Conservation (phyloP, 2,329 filamentous ascomycete species). For the Diaporthe sp. region DNA sequence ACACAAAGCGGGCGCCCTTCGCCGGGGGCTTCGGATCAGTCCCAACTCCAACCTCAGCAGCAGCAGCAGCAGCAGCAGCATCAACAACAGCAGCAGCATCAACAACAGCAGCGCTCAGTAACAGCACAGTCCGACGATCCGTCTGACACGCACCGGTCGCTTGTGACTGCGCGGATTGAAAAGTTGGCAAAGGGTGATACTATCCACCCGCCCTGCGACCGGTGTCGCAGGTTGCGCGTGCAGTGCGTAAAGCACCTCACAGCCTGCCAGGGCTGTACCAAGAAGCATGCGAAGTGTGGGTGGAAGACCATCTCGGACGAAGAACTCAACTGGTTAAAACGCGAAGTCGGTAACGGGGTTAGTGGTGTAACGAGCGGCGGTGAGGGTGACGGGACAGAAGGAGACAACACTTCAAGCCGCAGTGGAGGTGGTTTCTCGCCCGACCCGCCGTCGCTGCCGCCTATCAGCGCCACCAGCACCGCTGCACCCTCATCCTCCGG, state of each 20-base stretch:
- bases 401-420: slow-evolving; percentile 40
- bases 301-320: slow-evolving; percentile 85
- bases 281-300: slow-evolving; percentile 88
- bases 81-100: neutral
- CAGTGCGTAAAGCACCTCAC: slow-evolving; percentile 88
- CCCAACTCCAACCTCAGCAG: neutral
- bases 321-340: slow-evolving; percentile 60
- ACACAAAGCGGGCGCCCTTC: slow-evolving; percentile 41
- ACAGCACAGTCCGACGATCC: slow-evolving; percentile 36
- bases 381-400: slow-evolving; percentile 32
- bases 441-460: slow-evolving; percentile 24
- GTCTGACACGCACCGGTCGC: slow-evolving; percentile 51
- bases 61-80: neutral
- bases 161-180: slow-evolving; percentile 82
- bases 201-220: slow-evolving; percentile 85
- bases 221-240: slow-evolving; percentile 73
- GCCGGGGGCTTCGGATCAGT: slow-evolving; percentile 42
- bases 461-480: slow-evolving; percentile 10
- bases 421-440: slow-evolving; percentile 36
- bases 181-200: slow-evolving; percentile 77
- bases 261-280: slow-evolving; percentile 87
- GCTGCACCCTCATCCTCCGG: neutral
- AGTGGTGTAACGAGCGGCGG: slow-evolving; percentile 43
- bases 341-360: slow-evolving; percentile 38
- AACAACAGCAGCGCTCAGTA: slow-evolving; percentile 39